phyloP scores from a whole-genome alignment of 2,329 filamentous ascomycete genomes.

The Cladosporium sp. region DNA sequence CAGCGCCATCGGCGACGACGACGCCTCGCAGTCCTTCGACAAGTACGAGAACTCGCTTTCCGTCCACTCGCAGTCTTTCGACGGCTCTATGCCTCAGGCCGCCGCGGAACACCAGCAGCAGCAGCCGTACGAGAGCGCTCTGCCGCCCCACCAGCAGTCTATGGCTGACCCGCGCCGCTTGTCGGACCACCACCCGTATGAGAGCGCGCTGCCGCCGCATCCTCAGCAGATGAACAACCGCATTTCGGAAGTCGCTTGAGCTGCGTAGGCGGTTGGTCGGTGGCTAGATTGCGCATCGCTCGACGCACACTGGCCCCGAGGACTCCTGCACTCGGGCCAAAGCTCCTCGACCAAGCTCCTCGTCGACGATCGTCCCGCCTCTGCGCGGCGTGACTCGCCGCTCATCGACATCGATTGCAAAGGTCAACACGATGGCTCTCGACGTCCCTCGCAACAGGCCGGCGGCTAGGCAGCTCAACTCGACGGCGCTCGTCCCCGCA shows the following conservation, averaged over 20 bases:
- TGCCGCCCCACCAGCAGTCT: background rate
- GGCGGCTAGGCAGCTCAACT: no score
- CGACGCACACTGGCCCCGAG: no score
- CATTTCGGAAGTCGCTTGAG: slow-evolving; percentile 6
- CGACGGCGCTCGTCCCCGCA: no score
- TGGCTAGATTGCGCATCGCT: no score
- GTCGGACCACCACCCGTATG: slow-evolving; percentile 5
- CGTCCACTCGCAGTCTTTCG: slow-evolving; percentile 4
- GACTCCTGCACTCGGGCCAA: no score
- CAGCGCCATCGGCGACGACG: slow-evolving; percentile 9
- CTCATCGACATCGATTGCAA: no score
- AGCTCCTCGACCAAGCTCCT: no score
- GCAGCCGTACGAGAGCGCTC: slow-evolving; percentile 2
- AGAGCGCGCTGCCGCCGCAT: background rate
- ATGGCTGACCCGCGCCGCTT: background rate
- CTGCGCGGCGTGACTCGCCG: no score
- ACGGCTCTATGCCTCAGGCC: background rate
- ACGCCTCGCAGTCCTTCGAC: slow-evolving; percentile 1
- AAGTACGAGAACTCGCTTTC: slow-evolving; percentile 10
- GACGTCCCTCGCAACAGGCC: no score
- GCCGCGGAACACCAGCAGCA: background rate
- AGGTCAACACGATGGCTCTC: no score
- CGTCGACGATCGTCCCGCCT: no score
- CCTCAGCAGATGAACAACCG: slow-evolving; percentile 3
- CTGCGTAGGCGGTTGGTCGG: no score